Percentiles rank a stretch among this genome's conserved stretches.
phyloP scores from a whole-genome alignment of 2,329 filamentous ascomycete species.

The Hansfordia pulvinata region DNA sequence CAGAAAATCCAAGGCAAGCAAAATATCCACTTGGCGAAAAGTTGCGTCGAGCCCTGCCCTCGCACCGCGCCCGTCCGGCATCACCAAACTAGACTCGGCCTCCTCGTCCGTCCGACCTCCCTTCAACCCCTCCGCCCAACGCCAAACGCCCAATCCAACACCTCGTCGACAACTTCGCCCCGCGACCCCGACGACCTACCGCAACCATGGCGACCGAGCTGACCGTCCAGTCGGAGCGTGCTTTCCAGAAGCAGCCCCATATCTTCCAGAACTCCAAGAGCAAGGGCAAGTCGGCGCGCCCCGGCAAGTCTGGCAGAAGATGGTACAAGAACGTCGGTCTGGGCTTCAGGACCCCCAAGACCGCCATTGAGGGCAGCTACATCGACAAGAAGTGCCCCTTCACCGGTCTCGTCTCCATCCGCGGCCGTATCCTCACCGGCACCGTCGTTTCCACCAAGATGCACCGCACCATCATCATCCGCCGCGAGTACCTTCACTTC shows the following conservation, averaged over 20 bases:
- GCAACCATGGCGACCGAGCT: slow-evolving; percentile 91
- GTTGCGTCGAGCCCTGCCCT: no score
- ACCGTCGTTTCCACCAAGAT: slow-evolving; percentile 99
- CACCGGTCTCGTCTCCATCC: slow-evolving; percentile 97
- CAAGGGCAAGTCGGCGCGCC: slow-evolving; percentile 71
- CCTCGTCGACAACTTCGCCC: slow-evolving; percentile 20
- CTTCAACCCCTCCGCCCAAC: slow-evolving; percentile 10
- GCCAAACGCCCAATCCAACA: slow-evolving; percentile 18
- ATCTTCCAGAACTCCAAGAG: slow-evolving; percentile 98
- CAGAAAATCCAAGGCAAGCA: no score
- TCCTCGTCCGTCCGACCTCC: slow-evolving; percentile 7
- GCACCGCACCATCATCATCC: slow-evolving; percentile 99
- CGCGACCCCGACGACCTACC: slow-evolving; percentile 23
- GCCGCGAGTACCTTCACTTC: slow-evolving; percentile 99
- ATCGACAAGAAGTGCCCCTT: slow-evolving; percentile 99
- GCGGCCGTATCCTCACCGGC: slow-evolving; percentile 98
- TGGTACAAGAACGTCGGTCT: slow-evolving; percentile 99
- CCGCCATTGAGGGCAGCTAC: slow-evolving; percentile 96
- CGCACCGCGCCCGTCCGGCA: no score
- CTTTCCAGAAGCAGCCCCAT: slow-evolving; percentile 99
- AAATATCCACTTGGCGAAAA: no score
- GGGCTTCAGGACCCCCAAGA: slow-evolving; percentile 97
- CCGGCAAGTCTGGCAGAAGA: slow-evolving; percentile 50
- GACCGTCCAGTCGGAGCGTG: slow-evolving; percentile 99
- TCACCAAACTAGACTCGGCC: no score